A percentile compares a stretch with the other conserved stretches of the same genome.
Evolutionary conservation across 2,329 filamentous ascomycete species (phyloP).

Genomic region (Lomentospora prolificans): DNA sequence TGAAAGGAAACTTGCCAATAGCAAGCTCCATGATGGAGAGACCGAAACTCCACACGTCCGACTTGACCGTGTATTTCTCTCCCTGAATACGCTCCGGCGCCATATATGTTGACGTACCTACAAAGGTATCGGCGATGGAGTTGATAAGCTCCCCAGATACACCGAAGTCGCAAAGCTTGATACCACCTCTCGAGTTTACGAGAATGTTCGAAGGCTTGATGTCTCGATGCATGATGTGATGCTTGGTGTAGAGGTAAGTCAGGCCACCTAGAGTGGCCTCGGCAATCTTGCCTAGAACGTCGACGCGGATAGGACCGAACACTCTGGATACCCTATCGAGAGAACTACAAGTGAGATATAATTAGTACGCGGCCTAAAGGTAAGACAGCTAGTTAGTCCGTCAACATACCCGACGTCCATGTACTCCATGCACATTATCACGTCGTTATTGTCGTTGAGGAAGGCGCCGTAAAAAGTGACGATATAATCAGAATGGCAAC

Average conservation of each 20-base stretch:
- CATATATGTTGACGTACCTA: slow-evolving; percentile 99
- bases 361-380: neutral
- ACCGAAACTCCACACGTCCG: slow-evolving; percentile 97
- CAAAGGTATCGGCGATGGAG: slow-evolving; percentile 95
- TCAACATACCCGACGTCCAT: slow-evolving; percentile 91
- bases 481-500: slow-evolving; percentile 93
- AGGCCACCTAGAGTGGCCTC: slow-evolving; percentile 89
- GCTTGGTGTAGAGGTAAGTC: slow-evolving; percentile 87
- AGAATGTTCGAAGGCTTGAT: slow-evolving; percentile 98
- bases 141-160: slow-evolving; percentile 98
- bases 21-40: slow-evolving; percentile 93
- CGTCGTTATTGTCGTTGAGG: slow-evolving; percentile 90
- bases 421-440: slow-evolving; percentile 99
- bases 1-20: slow-evolving; percentile 94
- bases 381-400: neutral
- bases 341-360: slow-evolving; percentile 44
- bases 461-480: slow-evolving; percentile 98
- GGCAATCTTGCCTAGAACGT: slow-evolving; percentile 94
- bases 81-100: slow-evolving; percentile 96
- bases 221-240: slow-evolving; percentile 98
- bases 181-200: slow-evolving; percentile 85
- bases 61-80: slow-evolving; percentile 94
- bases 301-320: slow-evolving; percentile 89
- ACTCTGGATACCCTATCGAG: slow-evolving; percentile 89
- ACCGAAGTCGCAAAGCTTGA: slow-evolving; percentile 97